Conservation (phyloP, 2,329 filamentous ascomycete genomes). For the Xylaria sp. region DNA sequence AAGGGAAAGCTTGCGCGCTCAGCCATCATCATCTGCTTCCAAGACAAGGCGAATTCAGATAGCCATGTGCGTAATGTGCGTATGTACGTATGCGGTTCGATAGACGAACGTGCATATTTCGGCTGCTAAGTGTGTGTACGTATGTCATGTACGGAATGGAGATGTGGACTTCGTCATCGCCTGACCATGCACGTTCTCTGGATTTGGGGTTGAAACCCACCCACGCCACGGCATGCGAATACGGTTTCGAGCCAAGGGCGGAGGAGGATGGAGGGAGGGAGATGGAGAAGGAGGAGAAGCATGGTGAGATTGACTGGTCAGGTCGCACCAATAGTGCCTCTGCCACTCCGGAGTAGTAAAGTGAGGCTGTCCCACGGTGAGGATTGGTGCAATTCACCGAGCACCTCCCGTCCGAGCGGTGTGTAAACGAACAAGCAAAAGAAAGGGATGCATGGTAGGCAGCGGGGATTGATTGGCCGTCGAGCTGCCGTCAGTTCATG, state of each 20-base stretch:
- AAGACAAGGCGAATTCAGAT: not conserved
- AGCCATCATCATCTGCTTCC: not conserved
- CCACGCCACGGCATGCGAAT: slow-evolving; percentile 11
- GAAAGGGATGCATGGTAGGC: slow-evolving; percentile 3
- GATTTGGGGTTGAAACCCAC: slow-evolving; percentile 14
- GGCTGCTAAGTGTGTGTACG: not conserved
- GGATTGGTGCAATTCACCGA: slow-evolving; percentile 46
- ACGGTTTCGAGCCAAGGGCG: slow-evolving; percentile 16
- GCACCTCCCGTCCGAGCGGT: slow-evolving; percentile 37
- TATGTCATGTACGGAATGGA: not conserved
- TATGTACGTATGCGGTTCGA: not conserved
- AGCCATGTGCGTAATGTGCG: slow-evolving; percentile 7
- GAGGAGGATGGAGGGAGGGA: slow-evolving; percentile 14
- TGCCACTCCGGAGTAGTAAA: slow-evolving; percentile 36
- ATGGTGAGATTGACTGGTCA: slow-evolving; percentile 40
- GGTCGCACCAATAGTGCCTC: slow-evolving; percentile 39
- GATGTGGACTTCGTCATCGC: slow-evolving; percentile 10
- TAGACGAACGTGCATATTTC: not conserved
- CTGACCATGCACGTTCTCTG: slow-evolving; percentile 18
- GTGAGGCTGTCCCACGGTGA: slow-evolving; percentile 43
- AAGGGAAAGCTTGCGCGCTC: not conserved
- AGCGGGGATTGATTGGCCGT: slow-evolving; percentile 26
- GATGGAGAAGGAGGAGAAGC: not conserved
- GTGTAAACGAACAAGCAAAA: slow-evolving; percentile 20
- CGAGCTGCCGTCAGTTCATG: slow-evolving; percentile 15